These are phyloP conservation scores for Termitomyces sp. DNA, from an alignment of 1,284 basidiomycete species.

Conservation along the genomic window DNA sequence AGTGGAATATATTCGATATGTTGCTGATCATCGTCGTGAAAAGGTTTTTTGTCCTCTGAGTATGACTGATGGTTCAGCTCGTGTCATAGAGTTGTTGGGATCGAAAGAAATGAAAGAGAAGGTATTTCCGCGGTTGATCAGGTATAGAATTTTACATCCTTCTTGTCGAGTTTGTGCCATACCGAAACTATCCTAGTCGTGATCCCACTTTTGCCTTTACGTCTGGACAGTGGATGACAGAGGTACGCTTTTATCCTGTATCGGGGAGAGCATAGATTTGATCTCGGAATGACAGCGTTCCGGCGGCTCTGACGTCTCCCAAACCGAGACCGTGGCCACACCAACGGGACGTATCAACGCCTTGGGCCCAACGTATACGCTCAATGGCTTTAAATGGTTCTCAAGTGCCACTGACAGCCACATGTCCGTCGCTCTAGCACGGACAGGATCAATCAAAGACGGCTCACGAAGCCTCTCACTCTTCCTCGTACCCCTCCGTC, in stretches of 20 bases:
- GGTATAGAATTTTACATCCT: conserved; percentile 30
- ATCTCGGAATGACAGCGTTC: conserved; percentile 43
- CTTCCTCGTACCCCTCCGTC: conserved; percentile 63
- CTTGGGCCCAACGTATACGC: conserved; percentile 48
- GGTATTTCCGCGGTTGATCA: conserved; percentile 53
- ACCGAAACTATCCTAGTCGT: conserved; percentile 34
- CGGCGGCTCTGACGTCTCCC: conserved; percentile 74
- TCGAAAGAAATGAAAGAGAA: conserved; percentile 53
- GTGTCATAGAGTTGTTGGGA: conserved; percentile 66
- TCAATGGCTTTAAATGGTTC: conserved; percentile 82
- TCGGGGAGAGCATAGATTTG: not conserved
- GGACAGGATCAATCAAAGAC: conserved; percentile 47
- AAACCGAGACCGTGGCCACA: conserved; percentile 66
- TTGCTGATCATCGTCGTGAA: not conserved
- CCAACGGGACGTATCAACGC: conserved; percentile 26
- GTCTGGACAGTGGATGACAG: conserved; percentile 84
- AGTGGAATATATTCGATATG: not conserved
- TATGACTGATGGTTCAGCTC: conserved; percentile 75
- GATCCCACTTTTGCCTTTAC: conserved; percentile 63
- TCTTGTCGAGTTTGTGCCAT: not conserved
- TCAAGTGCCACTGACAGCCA: conserved; percentile 78
- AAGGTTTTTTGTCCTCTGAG: conserved; percentile 67
- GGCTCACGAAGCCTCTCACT: conserved; percentile 67
- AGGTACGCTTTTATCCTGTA: conserved; percentile 32
- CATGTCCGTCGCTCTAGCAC: conserved; percentile 65